Evolutionary conservation across 148 eudicot genomes (phyloP), one percentile per base, ranked within the genome.

Genomic region (Diospyros lotus): DNA sequence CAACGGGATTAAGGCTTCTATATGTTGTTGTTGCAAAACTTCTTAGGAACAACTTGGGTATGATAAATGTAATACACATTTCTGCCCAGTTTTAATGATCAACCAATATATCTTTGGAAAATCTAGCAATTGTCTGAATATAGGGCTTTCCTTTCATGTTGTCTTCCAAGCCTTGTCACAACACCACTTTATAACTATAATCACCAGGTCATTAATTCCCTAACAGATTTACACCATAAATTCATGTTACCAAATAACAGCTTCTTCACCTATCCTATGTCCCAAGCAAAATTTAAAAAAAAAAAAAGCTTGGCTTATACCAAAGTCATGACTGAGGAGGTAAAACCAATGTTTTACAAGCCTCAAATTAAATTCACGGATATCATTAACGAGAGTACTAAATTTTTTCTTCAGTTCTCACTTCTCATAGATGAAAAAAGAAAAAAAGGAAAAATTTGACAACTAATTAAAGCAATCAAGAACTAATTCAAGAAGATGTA

Each of bases 331-430:
- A 60, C 6, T 44, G 12, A 46, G 44, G 46, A 60, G 6, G 1
- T 7, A 46, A 9, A 48, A 68, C 8, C 69, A 66, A 1, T 28
- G 59, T 61, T 53, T 6, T 10, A 51, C n/a, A 41, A 9, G 44
- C 6, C 28, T 3, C n/a, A 15, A 62, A 51, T 52, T 51, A 53
- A 28, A 40, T 63, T 64, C n/a, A 3, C 41, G 2, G 39, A 62
- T 48, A 4, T 64, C 50, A 70, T 63, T 40, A 1, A 5, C 60
- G 6, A 5, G 40, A 14, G 63, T 14, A n/a, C 43, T 28, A 28
- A 5, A n/a, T 74, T 17, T 63, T 41, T 73, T n/a, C 41, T 40
- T 63, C 69, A 15, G 40, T 73, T 51, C 14, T 42, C 58, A 73
- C 6, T 4, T 1, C 40, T 62, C 48, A 40, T 45, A 68, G 11